Conservation (phyloP, 495 filamentous ascomycete species). For the Lasiosphaeria miniovina region DNA sequence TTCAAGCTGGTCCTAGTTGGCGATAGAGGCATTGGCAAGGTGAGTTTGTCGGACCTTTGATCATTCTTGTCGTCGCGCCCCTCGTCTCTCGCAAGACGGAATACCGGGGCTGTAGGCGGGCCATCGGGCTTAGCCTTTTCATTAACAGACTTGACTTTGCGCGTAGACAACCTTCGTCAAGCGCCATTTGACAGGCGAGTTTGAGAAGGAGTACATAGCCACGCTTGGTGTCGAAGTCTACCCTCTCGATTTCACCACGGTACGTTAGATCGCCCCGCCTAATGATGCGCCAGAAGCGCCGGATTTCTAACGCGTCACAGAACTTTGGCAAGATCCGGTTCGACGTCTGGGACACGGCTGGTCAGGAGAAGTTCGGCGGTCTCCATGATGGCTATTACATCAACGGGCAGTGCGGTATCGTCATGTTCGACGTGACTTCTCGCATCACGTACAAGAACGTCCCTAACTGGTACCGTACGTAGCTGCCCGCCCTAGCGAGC, state of each 20-base stretch:
- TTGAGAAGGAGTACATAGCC: constrained; percentile 99
- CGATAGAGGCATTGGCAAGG: constrained; percentile 99
- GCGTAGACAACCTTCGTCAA: constrained; percentile 98
- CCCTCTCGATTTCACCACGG: constrained; percentile 87
- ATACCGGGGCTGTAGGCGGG: constrained; percentile 24
- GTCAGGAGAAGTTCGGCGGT: constrained; percentile 99
- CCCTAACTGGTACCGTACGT: constrained; percentile 99
- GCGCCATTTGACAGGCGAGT: constrained; percentile 98
- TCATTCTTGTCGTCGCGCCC: constrained; percentile 11
- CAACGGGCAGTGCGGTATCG: constrained; percentile 99
- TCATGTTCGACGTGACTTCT: constrained; percentile 99
- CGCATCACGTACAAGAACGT: constrained; percentile 99
- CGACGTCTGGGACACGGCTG: constrained; percentile 99
- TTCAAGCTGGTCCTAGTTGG: constrained; percentile 99
- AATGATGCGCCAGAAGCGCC: constrained; percentile 18
- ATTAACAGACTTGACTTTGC: constrained; percentile 23
- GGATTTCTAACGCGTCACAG: constrained; percentile 47
- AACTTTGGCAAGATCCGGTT: constrained; percentile 97
- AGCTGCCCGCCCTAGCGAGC: neutral
- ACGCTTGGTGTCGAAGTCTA: constrained; percentile 99
- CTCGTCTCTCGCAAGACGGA: constrained; percentile 10
- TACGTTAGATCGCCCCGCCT: constrained; percentile 48
- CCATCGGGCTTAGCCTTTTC: constrained; percentile 3
- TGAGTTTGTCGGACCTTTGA: constrained; percentile 39
- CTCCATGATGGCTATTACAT: constrained; percentile 99